Base-by-base conservation (phyloP, 176 grass and related monocot species). In the Musa schizocarpa region DNA sequence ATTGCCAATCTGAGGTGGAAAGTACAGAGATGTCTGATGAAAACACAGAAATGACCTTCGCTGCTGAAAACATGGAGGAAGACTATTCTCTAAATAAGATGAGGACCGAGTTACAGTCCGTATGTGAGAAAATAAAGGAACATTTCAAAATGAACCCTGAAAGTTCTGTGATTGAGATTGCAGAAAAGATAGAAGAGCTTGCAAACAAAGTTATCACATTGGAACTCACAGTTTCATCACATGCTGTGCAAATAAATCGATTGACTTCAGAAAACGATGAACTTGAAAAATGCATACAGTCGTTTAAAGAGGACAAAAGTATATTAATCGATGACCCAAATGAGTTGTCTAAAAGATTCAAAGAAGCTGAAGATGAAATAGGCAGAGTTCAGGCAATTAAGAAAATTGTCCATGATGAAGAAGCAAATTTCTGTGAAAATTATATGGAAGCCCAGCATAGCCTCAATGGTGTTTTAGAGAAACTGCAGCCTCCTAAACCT, bases 161-260 rank as follows among this genome's bases (percentile, higher is more conserved):
- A 68, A 88, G 72, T 50, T 89, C 90, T 21, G 72, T 87, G 57
- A 86, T 81, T 12, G 90, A 99, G 63, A 81, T 99, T 53, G 83
- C 90, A 1, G 95, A 94, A 57, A 86, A 75, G 48, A 99, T 99
- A 2, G 90, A 99, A 27, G 95, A 99, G 52, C 75, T 98, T 76
- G 95, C 93, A 25, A 83, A 89, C 56, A 91, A 85, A 76, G 82
- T 98, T 29, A 86, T 98, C 9, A 84, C 86, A 20, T 80, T 99
- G 73, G 95, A 99, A 66, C 88, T 99, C 27, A 94, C 85, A 58
- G 88, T 94, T 76, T 94, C 90, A 26, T 89, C 88, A 17, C 88
- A 93, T 54, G 78, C 78, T n/a, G 81, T 86, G n/a, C 95, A 99
- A 69, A 79, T 94, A 51, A 77, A 99, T 11, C 80, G 88, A 10